phyloP scores from a whole-genome alignment of 163 green algal genomes.

The Coccomyxa subellipsoidea region DNA sequence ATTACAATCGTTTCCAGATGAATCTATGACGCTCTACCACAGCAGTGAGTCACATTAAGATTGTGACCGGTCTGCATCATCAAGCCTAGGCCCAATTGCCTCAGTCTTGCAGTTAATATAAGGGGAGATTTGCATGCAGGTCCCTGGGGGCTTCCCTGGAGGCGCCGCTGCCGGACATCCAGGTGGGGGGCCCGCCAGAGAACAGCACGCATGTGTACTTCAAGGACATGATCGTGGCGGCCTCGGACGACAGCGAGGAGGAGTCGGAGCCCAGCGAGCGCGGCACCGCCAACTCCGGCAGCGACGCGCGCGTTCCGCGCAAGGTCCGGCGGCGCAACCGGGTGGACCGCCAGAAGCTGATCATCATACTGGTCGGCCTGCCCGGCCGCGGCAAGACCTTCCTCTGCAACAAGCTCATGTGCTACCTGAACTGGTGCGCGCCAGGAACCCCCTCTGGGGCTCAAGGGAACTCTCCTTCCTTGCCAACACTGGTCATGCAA shows the following conservation, averaged over 20 bases:
- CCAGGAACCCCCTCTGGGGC: too few species aligned
- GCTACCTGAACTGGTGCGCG: constrained; percentile 89
- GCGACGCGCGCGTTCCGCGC: background rate
- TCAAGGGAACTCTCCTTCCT: too few species aligned
- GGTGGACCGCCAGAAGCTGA: constrained; percentile 72
- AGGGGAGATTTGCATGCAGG: background rate
- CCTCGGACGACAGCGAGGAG: constrained; percentile 42
- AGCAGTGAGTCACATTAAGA: too few species aligned
- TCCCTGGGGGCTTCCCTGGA: background rate
- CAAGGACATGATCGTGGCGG: constrained; percentile 59
- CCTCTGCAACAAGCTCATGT: constrained; percentile 93
- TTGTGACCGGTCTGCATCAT: too few species aligned
- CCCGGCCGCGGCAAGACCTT: constrained; percentile 93
- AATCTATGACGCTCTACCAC: too few species aligned
- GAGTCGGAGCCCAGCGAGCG: constrained; percentile 12
- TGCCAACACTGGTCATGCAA: too few species aligned
- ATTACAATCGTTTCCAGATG: too few species aligned
- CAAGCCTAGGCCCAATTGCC: too few species aligned
- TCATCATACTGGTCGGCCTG: constrained; percentile 90
- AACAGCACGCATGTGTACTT: constrained; percentile 49
- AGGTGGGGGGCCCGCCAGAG: background rate
- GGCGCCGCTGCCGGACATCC: background rate
- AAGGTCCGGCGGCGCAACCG: background rate
- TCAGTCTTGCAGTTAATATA: too few species aligned
- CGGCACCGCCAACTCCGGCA: background rate